phyloP scores from a whole-genome alignment of 352 stramenopile genomes.

The Globisporangium uncinulatum region DNA sequence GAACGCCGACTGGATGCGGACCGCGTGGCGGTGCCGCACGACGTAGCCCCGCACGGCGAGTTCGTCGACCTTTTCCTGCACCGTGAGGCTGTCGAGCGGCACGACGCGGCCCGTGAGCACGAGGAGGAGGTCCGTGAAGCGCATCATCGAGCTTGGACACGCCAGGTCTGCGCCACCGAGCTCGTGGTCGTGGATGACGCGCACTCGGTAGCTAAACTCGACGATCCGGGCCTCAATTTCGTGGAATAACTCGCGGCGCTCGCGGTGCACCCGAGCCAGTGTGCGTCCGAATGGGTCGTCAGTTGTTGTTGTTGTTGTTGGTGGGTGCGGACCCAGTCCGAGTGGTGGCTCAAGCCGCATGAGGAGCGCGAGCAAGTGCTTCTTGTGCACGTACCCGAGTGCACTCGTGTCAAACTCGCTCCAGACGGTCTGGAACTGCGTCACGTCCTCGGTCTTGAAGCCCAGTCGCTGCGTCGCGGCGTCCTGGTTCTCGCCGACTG shows the following conservation, averaged over 20 bases:
- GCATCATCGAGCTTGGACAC: conserved; percentile 61
- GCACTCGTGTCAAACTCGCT: conserved; percentile 71
- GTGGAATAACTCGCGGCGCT: conserved; percentile 51
- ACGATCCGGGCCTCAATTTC: conserved; percentile 64
- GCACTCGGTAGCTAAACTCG: conserved; percentile 58
- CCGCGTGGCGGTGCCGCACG: conserved; percentile 45
- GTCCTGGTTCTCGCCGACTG: conserved; percentile 45
- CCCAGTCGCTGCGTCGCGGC: conserved; percentile 56
- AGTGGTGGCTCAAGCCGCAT: conserved; percentile 46
- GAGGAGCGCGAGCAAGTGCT: conserved; percentile 55
- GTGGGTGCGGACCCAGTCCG: conserved; percentile 34
- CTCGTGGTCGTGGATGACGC: conserved; percentile 53
- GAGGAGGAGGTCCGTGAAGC: conserved; percentile 67
- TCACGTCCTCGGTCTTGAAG: conserved; percentile 52
- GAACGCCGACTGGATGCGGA: conserved; percentile 62
- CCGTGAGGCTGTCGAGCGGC: conserved; percentile 61
- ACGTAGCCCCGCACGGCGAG: conserved; percentile 67
- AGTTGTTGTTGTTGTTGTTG: too few relatives aligned
- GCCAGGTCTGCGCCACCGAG: conserved; percentile 27
- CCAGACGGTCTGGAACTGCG: conserved; percentile 64
- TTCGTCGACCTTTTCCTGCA: conserved; percentile 82
- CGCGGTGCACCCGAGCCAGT: conserved; percentile 24
- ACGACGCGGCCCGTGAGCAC: conserved; percentile 65
- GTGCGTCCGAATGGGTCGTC: too few relatives aligned
- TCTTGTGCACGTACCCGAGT: conserved; percentile 67